A percentile compares a stretch with the other conserved stretches of the same genome.
phyloP scores from a whole-genome alignment of 2,329 filamentous ascomycete species.

The Apiospora kogelbergensis region DNA sequence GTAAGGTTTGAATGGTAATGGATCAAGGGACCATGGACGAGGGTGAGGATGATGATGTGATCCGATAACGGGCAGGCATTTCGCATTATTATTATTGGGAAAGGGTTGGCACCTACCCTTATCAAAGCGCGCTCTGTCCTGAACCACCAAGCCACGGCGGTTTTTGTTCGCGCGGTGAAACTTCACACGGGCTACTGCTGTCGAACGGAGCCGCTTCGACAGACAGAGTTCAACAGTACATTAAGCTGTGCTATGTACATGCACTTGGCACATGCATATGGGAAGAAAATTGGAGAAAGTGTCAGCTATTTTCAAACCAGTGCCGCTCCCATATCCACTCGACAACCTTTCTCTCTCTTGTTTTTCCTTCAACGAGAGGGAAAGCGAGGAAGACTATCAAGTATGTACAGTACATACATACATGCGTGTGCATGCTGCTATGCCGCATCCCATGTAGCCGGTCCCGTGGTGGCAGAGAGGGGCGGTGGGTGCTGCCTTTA shows the following conservation, averaged over 20 bases:
- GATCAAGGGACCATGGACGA: neutral
- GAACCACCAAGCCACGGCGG: neutral
- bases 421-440: neutral
- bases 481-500: neutral
- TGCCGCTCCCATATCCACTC: neutral
- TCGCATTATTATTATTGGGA: neutral
- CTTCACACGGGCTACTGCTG: neutral
- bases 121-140: neutral
- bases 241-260: no score
- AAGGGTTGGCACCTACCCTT: neutral
- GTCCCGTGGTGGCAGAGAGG: neutral
- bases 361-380: neutral
- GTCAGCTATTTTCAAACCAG: slow-evolving; percentile 5
- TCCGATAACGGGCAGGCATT: slow-evolving; percentile 2
- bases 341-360: neutral
- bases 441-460: neutral
- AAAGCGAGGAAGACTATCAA: neutral
- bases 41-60: neutral
- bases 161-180: neutral
- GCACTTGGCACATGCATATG: no score
- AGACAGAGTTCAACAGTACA: neutral
- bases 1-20: neutral
- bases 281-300: neutral
- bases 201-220: neutral
- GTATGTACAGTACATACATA: neutral